Evolutionary conservation across 495 filamentous ascomycete genomes (phyloP).

Genomic region (Neurospora tetrasperma): DNA sequence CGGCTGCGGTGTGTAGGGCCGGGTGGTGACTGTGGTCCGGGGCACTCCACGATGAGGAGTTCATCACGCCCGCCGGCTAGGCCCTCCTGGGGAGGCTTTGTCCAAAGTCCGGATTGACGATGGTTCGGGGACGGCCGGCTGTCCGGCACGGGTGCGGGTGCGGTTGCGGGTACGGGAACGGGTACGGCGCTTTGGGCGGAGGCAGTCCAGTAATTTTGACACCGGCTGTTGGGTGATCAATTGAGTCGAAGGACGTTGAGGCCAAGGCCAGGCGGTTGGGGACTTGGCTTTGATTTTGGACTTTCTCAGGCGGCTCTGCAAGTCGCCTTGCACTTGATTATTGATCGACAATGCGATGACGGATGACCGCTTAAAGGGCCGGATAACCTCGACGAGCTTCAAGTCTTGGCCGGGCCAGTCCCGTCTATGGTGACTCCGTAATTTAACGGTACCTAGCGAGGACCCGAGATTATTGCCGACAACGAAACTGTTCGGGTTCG

Average conservation of each 20-base stretch:
- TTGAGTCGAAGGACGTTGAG: background rate
- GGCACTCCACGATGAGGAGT: slow-evolving; percentile 37
- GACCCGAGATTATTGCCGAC: background rate
- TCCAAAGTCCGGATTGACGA: background rate
- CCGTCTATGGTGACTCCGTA: background rate
- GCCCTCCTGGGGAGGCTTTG: background rate
- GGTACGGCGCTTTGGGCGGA: background rate
- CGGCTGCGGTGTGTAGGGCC: slow-evolving; percentile 28
- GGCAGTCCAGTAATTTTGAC: background rate
- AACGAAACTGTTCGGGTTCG: background rate
- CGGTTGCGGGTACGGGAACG: background rate
- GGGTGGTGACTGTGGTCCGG: slow-evolving; percentile 27
- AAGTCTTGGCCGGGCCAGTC: background rate
- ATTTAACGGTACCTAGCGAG: background rate
- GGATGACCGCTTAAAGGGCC: background rate
- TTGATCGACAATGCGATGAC: background rate
- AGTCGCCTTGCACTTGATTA: background rate
- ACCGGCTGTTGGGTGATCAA: background rate
- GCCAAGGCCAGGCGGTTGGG: background rate
- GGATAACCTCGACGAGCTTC: background rate
- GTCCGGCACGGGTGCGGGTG: background rate
- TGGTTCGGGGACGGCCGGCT: background rate
- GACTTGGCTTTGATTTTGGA: background rate
- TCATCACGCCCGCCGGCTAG: slow-evolving; percentile 27
- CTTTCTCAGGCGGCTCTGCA: background rate